Evolutionary conservation across 495 filamentous ascomycete genomes (phyloP).

Genomic region (Haplographium delicatum): DNA sequence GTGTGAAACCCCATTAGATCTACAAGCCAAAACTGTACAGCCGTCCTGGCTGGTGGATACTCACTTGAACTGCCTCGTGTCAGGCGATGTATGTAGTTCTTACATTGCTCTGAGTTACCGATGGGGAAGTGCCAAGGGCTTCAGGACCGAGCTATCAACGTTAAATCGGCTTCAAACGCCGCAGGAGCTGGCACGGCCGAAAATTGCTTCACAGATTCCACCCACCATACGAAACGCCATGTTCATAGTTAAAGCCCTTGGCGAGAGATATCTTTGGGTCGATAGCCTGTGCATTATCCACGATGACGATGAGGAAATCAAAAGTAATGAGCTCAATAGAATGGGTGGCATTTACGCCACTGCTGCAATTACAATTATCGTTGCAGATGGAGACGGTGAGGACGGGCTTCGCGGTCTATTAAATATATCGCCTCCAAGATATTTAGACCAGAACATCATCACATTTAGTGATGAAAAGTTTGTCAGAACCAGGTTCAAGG

Average conservation of each 20-base stretch:
- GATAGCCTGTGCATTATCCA: slow-evolving; percentile 28
- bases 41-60: slow-evolving; percentile 20
- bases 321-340: slow-evolving; percentile 11
- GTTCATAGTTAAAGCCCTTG: slow-evolving; percentile 10
- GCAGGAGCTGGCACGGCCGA: background rate
- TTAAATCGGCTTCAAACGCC: background rate
- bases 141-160: background rate
- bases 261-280: slow-evolving; percentile 25
- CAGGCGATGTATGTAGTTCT: background rate
- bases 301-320: slow-evolving; percentile 19
- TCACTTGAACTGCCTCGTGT: slow-evolving; percentile 10
- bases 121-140: slow-evolving; percentile 8
- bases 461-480: background rate
- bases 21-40: slow-evolving; percentile 8
- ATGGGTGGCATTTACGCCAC: slow-evolving; percentile 26
- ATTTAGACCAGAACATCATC: background rate
- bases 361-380: slow-evolving; percentile 23
- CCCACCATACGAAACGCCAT: slow-evolving; percentile 13
- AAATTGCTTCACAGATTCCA: background rate
- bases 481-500: background rate
- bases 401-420: slow-evolving; percentile 3
- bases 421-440: background rate
- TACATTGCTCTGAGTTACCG: slow-evolving; percentile 23
- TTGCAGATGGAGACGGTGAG: slow-evolving; percentile 15
- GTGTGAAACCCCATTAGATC: slow-evolving; percentile 17